These are phyloP conservation scores for Lavandula angustifolia DNA, from an alignment of 257 asterid species.

Conservation along the genomic window DNA sequence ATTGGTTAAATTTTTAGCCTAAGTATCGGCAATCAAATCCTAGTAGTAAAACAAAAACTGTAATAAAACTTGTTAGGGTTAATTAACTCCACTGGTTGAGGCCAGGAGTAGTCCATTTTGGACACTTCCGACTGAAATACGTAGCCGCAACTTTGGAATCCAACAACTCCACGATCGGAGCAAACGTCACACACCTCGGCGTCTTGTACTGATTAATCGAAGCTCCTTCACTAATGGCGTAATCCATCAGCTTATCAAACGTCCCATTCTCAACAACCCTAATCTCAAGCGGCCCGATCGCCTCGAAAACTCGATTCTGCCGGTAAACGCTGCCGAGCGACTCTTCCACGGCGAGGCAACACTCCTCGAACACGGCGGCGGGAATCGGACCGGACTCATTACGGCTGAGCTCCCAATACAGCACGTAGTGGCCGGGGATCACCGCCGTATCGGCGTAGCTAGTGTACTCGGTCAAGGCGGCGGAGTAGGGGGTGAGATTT, in stretches of 20 bases:
- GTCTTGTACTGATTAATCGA: constrained; percentile 80
- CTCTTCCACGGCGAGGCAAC: constrained; percentile 72
- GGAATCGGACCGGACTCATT: constrained; percentile 52
- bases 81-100: constrained; percentile 70
- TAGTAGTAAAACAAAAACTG: too few relatives aligned
- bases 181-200: constrained; percentile 71
- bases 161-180: constrained; percentile 65
- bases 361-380: constrained; percentile 58
- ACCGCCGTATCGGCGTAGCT: constrained; percentile 61
- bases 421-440: constrained; percentile 71
- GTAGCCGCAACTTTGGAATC: constrained; percentile 50
- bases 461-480: constrained; percentile 65
- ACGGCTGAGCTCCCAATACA: constrained; percentile 63
- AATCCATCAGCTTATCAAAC: constrained; percentile 83
- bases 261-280: constrained; percentile 68
- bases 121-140: constrained; percentile 66
- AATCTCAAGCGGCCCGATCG: constrained; percentile 74
- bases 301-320: constrained; percentile 63
- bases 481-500: constrained; percentile 55
- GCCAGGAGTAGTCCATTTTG: constrained; percentile 64
- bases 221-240: constrained; percentile 74
- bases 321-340: constrained; percentile 72
- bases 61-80: neutral
- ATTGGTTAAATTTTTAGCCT: too few relatives aligned
- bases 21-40: too few relatives aligned